A percentile compares a stretch with the other conserved stretches of the same genome.
phyloP scores from a whole-genome alignment of 1,284 basidiomycete genomes.

The Filobasidium uniguttulatum region DNA sequence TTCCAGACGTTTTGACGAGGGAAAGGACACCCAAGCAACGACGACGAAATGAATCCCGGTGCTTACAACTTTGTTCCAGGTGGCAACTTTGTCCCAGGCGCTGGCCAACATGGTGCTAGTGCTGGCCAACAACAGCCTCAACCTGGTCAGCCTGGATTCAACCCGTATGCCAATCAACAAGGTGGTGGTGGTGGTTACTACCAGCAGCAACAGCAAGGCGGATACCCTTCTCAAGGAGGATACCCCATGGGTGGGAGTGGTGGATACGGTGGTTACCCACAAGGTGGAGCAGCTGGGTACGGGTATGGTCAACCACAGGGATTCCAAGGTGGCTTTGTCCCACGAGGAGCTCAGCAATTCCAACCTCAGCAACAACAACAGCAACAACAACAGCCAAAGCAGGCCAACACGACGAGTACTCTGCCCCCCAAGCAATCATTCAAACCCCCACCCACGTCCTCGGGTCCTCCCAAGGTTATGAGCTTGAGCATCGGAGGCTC shows the following conservation, averaged over 20 bases:
- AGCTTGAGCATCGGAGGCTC: conserved; percentile 14
- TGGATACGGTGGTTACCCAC: conserved; percentile 4
- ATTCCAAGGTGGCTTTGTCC: conserved; percentile 3
- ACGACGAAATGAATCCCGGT: conserved; percentile 14
- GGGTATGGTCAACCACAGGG: neutral
- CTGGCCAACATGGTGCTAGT: neutral
- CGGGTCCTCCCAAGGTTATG: conserved; percentile 15
- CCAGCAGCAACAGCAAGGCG: conserved; percentile 1
- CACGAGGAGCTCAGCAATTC: conserved; percentile 9
- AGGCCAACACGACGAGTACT: conserved; percentile 1
- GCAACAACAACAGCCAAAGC: neutral
- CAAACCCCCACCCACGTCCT: neutral
- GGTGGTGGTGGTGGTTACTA: neutral
- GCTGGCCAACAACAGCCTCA: conserved; percentile 4
- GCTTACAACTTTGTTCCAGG: conserved; percentile 16
- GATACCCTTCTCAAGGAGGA: conserved; percentile 9
- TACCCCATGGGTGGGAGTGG: conserved; percentile 7
- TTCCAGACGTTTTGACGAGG: too few species aligned
- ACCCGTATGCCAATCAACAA: conserved; percentile 8
- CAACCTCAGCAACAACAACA: conserved; percentile 8
- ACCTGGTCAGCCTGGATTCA: conserved; percentile 2
- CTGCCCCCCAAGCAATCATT: neutral
- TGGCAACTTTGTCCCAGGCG: conserved; percentile 12
- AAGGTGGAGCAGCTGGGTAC: conserved; percentile 10
- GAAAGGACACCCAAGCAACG: too few species aligned